phyloP scores from a whole-genome alignment of 2,329 filamentous ascomycete genomes.

The Aspergillus candidus region DNA sequence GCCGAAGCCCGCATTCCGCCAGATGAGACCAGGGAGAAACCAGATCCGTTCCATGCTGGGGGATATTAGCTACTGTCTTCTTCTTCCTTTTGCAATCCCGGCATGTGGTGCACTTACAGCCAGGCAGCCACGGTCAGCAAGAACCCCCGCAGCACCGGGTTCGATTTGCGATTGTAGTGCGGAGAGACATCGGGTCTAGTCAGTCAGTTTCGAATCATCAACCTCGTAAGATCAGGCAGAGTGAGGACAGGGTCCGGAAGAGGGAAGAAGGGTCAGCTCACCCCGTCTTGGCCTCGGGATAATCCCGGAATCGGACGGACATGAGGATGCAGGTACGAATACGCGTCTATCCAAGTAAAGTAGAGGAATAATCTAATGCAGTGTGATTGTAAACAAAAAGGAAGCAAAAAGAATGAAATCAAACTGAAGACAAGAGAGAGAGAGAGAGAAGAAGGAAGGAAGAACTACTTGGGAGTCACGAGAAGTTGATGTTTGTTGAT shows the following conservation, averaged over 20 bases:
- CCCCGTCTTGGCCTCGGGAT: constrained; percentile 5
- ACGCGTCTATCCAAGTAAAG: too few relatives aligned
- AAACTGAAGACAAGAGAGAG: too few relatives aligned
- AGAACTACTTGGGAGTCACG: too few relatives aligned
- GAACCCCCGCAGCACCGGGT: constrained; percentile 5
- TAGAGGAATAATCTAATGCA: too few relatives aligned
- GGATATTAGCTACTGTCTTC: not conserved
- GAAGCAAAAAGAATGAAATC: too few relatives aligned
- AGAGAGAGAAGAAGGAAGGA: too few relatives aligned
- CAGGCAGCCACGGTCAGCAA: constrained; percentile 5
- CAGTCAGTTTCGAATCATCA: not conserved
- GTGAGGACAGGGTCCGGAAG: too few relatives aligned
- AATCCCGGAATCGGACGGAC: not conserved
- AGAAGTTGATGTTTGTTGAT: too few relatives aligned
- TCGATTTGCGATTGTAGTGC: constrained; percentile 7
- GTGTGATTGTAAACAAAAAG: too few relatives aligned
- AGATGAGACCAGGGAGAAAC: constrained; percentile 55
- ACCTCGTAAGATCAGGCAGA: not conserved
- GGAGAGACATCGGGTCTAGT: constrained; percentile 3
- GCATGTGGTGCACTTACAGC: constrained; percentile 1
- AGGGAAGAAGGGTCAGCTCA: not conserved
- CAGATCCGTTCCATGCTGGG: constrained; percentile 47
- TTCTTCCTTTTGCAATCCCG: not conserved
- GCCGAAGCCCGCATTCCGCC: constrained; percentile 60
- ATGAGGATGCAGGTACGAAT: too few relatives aligned